Conservation (phyloP, 140 eudicot genomes). For the Bidens hawaiensis region DNA sequence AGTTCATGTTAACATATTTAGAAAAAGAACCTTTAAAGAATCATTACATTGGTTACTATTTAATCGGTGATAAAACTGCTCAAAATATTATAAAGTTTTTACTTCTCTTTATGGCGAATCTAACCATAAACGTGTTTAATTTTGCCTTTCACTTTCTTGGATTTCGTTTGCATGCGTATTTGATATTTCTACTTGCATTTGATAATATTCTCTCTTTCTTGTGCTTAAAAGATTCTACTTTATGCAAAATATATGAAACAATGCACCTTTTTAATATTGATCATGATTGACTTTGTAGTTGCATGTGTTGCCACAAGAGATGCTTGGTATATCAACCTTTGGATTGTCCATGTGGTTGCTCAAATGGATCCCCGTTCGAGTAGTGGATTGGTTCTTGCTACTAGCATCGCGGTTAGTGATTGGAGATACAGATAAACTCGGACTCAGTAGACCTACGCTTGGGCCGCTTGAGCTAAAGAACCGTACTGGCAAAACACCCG, state of each 20-base stretch:
- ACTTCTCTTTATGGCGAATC: constrained; percentile 6
- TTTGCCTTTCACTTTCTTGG: constrained; percentile 40
- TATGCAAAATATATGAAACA: constrained; percentile 2
- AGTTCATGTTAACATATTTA: constrained; percentile 6
- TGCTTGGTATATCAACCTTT: constrained; percentile 75
- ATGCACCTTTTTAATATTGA: neutral
- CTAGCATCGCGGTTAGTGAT: constrained; percentile 42
- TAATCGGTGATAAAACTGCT: neutral
- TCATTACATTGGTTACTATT: neutral
- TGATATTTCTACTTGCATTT: constrained; percentile 19
- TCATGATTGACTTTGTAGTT: constrained; percentile 34
- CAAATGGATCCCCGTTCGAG: constrained; percentile 49
- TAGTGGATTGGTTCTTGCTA: constrained; percentile 52
- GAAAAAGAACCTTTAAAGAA: neutral
- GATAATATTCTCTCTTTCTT: constrained; percentile 14
- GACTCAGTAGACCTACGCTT: constrained; percentile 53
- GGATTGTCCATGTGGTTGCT: constrained; percentile 56
- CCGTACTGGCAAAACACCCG: constrained; percentile 63
- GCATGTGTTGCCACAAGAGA: constrained; percentile 66
- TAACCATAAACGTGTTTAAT: neutral
- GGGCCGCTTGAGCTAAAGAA: constrained; percentile 67
- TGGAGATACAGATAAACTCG: constrained; percentile 49
- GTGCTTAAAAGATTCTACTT: constrained; percentile 23
- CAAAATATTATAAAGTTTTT: constrained; percentile 6
- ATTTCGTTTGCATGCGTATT: constrained; percentile 53